These are phyloP conservation scores for Xylariaceae sp. DNA, from an alignment of 2,329 filamentous ascomycete species.

Conservation along the genomic window DNA sequence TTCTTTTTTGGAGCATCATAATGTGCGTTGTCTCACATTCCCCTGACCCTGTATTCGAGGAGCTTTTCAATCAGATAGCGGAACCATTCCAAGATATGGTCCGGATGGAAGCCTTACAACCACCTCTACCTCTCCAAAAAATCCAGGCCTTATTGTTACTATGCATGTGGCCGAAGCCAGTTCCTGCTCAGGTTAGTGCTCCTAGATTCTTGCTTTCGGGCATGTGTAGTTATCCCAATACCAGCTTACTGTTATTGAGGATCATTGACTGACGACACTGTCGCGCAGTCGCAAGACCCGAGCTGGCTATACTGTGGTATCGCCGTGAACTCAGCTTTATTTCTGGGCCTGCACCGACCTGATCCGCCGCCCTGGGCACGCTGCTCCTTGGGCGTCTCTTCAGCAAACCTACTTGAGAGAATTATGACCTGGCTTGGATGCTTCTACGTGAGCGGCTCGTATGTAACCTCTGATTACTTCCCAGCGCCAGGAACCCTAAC, in stretches of 20 bases:
- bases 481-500: not conserved
- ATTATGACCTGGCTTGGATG: slow-evolving; percentile 42
- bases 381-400: slow-evolving; percentile 27
- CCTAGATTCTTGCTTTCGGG: not conserved
- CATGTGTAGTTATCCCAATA: not conserved
- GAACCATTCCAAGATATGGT: slow-evolving; percentile 36
- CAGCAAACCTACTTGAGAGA: slow-evolving; percentile 33
- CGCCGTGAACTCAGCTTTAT: slow-evolving; percentile 41
- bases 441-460: slow-evolving; percentile 42
- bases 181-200: slow-evolving; percentile 22
- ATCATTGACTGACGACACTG: not conserved
- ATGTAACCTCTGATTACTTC: slow-evolving; percentile 11
- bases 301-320: slow-evolving; percentile 43
- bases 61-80: slow-evolving; percentile 34
- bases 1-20: slow-evolving; percentile 44
- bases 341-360: slow-evolving; percentile 39
- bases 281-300: slow-evolving; percentile 36
- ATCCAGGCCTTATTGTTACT: slow-evolving; percentile 41
- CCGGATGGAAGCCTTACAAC: slow-evolving; percentile 30
- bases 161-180: slow-evolving; percentile 40
- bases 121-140: slow-evolving; percentile 39
- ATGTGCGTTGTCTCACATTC: slow-evolving; percentile 33
- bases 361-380: slow-evolving; percentile 27
- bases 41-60: slow-evolving; percentile 24
- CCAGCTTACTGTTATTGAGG: not conserved